These are phyloP conservation scores for Botrytis paeoniae DNA, from an alignment of 2,329 filamentous ascomycete genomes.

Conservation along the genomic window DNA sequence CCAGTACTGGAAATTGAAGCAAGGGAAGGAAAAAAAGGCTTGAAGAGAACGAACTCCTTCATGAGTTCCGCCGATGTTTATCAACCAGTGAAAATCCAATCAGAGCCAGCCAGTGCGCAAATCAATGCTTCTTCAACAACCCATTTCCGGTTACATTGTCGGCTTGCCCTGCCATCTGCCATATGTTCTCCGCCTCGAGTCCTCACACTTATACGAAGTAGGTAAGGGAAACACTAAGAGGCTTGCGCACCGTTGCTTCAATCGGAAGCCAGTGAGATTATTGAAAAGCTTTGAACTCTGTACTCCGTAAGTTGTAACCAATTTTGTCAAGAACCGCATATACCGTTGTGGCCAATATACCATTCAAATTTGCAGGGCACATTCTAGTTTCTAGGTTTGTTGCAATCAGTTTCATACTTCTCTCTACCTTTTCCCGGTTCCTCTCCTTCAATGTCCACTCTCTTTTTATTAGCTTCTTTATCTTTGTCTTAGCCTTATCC, in stretches of 20 bases:
- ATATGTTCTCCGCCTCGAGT: neutral
- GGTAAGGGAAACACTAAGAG: neutral
- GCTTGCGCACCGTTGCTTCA: neutral
- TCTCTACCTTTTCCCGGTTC: neutral
- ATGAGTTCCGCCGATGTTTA: neutral
- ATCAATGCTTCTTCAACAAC: neutral
- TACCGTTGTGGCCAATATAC: neutral
- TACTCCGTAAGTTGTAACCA: neutral
- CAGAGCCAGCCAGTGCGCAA: neutral
- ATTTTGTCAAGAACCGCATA: neutral
- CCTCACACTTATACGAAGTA: neutral
- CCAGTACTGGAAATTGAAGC: neutral
- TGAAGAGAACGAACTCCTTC: neutral
- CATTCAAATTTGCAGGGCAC: neutral
- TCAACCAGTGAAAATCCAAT: neutral
- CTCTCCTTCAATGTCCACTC: neutral
- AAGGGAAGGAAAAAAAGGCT: neutral
- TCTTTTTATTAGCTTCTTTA: neutral
- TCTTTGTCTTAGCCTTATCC: neutral
- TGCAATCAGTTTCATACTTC: neutral
- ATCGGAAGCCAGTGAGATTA: neutral
- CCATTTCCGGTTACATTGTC: neutral
- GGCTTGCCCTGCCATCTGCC: neutral
- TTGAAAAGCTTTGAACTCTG: neutral
- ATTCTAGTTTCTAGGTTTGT: slow-evolving; percentile 1